phyloP scores from a whole-genome alignment of 108 stramenopile species.

The Cyclotella distinguenda region DNA sequence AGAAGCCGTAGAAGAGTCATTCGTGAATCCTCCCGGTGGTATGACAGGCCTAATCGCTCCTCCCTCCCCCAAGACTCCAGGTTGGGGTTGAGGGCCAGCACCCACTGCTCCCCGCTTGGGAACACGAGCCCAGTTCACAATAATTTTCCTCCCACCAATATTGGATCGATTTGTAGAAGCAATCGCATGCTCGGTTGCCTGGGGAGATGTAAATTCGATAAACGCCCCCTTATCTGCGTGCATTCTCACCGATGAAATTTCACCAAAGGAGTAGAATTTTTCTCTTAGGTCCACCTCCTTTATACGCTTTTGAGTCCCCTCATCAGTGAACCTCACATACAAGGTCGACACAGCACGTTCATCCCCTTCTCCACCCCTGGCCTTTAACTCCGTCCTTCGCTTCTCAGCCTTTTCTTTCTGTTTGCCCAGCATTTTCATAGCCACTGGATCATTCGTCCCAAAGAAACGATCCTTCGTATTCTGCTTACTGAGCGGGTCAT shows the following conservation, averaged over 20 bases:
- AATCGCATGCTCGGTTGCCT: conserved; percentile 83
- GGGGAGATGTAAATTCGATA: conserved; percentile 89
- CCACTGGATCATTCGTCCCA: conserved; percentile 92
- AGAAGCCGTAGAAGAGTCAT: conserved; percentile 48
- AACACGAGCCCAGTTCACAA: conserved; percentile 84
- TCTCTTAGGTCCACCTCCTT: conserved; percentile 73
- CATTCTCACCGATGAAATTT: conserved; percentile 79
- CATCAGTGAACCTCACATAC: conserved; percentile 78
- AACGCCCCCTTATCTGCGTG: conserved; percentile 80
- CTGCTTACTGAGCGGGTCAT: conserved; percentile 90
- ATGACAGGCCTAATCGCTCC: conserved; percentile 36
- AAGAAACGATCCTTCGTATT: conserved; percentile 95
- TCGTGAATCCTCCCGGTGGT: conserved; percentile 33
- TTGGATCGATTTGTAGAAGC: conserved; percentile 65
- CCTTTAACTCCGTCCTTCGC: conserved; percentile 57
- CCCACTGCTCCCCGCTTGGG: conserved; percentile 73
- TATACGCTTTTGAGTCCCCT: conserved; percentile 54
- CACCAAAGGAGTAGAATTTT: conserved; percentile 82
- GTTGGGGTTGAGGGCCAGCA: conserved; percentile 30
- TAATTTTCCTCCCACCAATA: conserved; percentile 55
- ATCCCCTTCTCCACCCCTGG: conserved; percentile 68
- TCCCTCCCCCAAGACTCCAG: conserved; percentile 46
- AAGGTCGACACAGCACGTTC: conserved; percentile 71
- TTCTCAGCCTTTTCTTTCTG: conserved; percentile 50
- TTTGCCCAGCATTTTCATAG: conserved; percentile 76